Base-by-base conservation (phyloP, 768 basidiomycete species). In the Tulasnella sp. region DNA sequence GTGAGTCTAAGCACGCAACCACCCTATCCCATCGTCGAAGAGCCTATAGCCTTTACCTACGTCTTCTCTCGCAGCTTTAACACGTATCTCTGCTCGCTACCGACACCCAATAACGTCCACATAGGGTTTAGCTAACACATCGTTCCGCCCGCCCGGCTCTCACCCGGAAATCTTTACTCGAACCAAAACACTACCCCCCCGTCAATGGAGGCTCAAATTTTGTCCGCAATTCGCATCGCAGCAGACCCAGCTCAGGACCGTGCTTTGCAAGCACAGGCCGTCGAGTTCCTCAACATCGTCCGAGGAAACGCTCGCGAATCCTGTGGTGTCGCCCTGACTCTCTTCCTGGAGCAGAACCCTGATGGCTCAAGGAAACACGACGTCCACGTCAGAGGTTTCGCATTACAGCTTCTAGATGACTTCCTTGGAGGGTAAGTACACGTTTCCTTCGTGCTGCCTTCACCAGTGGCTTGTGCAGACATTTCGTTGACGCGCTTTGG, bases 171-270 rank as follows among this genome's bases (percentile, higher is more conserved):
- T 36, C 62, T 12, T 7, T 9, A 68, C 62, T 34, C 62, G 58
- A 62, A 27, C 72, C 38, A 74, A 74, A 74, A 44, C 12, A 74
- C 73, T 68, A 68, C 62, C 27, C 34, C 62, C 62, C n/a, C n/a
- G 18, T 31, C 40, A 79, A 79, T 79, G 78, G 78, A 79, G 44
- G 71, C 71, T 3, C 81, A 85, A 56, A 85, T 86, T 39, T 84
- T 85, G 42, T 82, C 85, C 86, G 96, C 96, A 73, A 95, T 97
- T 85, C 87, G 89, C 84, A 92, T 97, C 86, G 96, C 96, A 75
- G 93, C 93, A 80, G 92, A 96, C 87, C 93, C 92, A 78, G 75
- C 71, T 9, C 82, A 84, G 16, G 83, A 86, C 76, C 80, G 82
- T 9, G 84, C 89, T 38, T 86, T 97, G 44, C 94, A 96, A 85